Evolutionary conservation across 1,284 basidiomycete species (phyloP), one percentile per base, ranked within the genome.

Genomic region (Ceratobasidium sp.): DNA sequence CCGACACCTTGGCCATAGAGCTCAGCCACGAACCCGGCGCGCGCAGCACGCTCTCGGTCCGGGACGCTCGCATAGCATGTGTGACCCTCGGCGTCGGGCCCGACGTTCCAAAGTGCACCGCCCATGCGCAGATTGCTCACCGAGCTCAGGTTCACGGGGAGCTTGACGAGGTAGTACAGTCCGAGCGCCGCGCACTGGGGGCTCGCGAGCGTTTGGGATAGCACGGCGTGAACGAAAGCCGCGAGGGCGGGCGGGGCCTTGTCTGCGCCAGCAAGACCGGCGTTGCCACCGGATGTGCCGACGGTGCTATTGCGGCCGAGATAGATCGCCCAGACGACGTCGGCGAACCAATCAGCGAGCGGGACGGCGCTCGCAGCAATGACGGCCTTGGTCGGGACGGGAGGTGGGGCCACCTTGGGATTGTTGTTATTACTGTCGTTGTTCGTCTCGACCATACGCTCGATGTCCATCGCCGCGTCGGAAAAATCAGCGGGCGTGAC

Each of bases 261-360:
- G 76, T 71, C 78, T 17, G 77, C 62, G 54, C 73, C 77, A 9
- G 56, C 64, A 17, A 78, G 67, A 20, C 57, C 69, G 9, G 46
- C 13, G 67, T 70, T 71, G 48, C 67, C 64, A 20, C 65, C 65
- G 20, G 28, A 44, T 2, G 62, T 42, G 52, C 42, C 70, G 44
- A 50, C 67, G 64, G 46, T 61, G 48, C 61, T 52, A n/a, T 48
- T 68, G 26, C 62, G 62, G 54, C 77, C 62, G 28, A 66, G 46
- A n/a, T 73, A 69, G 40, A 77, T 68, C n/a, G 76, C 57, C 78
- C 78, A 79, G 52, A 70, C 70, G 12, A 79, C 64, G 17, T 77
- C 78, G 38, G 78, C 78, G 42, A 77, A 76, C 78, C 78, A 79
- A 70, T 79, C 78, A 33, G 78, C 67, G 28, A 79, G 64, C n/a